These are phyloP conservation scores for Flammula alnicola DNA, from an alignment of 1,284 basidiomycete species.

Conservation along the genomic window DNA sequence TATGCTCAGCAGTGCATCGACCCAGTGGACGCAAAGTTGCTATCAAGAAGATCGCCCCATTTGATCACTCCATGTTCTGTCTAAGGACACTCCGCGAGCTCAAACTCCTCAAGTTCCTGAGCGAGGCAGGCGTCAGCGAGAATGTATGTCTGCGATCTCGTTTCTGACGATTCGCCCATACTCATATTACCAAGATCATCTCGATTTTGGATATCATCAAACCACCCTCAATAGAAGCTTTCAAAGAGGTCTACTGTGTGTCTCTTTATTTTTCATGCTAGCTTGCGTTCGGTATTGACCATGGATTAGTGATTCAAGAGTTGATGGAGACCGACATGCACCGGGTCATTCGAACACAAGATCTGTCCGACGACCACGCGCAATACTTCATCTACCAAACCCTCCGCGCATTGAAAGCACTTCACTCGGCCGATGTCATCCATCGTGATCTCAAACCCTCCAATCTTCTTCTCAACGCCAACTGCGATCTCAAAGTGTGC, in stretches of 20 bases:
- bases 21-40: slow-evolving; percentile 83
- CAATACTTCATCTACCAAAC: slow-evolving; percentile 91
- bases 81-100: slow-evolving; percentile 85
- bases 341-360: slow-evolving; percentile 87
- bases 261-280: slow-evolving; percentile 72
- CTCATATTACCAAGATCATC: slow-evolving; percentile 70
- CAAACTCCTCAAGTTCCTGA: slow-evolving; percentile 90
- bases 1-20: slow-evolving; percentile 85
- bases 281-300: slow-evolving; percentile 34
- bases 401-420: slow-evolving; percentile 90
- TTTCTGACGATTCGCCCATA: slow-evolving; percentile 13
- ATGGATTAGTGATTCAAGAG: slow-evolving; percentile 50
- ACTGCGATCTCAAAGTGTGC: slow-evolving; percentile 95
- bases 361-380: slow-evolving; percentile 89
- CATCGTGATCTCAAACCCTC: slow-evolving; percentile 97
- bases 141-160: slow-evolving; percentile 63
- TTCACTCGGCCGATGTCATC: slow-evolving; percentile 94
- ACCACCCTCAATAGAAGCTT: slow-evolving; percentile 85
- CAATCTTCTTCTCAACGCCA: slow-evolving; percentile 93
- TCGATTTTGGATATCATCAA: slow-evolving; percentile 95
- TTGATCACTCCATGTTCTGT: slow-evolving; percentile 93
- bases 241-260: slow-evolving; percentile 91
- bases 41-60: slow-evolving; percentile 92
- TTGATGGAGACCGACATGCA: slow-evolving; percentile 91
- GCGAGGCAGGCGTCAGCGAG: slow-evolving; percentile 90